Evolutionary conservation across 768 basidiomycete species (phyloP).

Genomic region (Leccinum obscurum): DNA sequence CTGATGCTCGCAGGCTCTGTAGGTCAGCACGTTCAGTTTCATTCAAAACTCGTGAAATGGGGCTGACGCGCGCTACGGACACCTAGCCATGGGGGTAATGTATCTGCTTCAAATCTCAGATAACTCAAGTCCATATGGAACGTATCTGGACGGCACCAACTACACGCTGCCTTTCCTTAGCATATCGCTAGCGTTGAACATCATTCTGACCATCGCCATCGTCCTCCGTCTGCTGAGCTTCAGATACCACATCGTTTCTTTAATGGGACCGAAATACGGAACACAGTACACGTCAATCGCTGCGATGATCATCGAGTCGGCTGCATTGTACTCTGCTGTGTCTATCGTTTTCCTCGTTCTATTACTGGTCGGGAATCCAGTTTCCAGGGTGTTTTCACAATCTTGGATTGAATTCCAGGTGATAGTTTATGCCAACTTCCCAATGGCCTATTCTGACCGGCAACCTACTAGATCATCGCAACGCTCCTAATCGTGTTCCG

Average conservation of each 20-base stretch:
- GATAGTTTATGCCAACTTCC: neutral
- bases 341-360: neutral
- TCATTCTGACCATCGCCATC: neutral
- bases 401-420: neutral
- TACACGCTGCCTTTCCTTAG: neutral
- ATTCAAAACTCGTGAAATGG: neutral
- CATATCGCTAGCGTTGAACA: neutral
- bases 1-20: neutral
- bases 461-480: neutral
- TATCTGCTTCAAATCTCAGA: neutral
- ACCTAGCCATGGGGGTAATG: neutral
- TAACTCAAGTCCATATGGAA: neutral
- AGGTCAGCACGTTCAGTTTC: neutral
- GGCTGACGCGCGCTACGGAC: neutral
- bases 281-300: neutral
- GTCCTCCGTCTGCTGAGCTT: neutral
- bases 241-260: neutral
- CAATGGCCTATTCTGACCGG: neutral
- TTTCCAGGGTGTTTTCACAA: neutral
- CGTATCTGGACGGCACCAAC: neutral
- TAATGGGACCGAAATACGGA: neutral
- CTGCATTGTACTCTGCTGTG: neutral
- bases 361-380: neutral
- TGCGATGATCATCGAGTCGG: neutral
- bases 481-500: neutral